Evolutionary conservation across 202 grass and related monocot genomes (phyloP), one percentile per base, ranked within the genome.

Genomic region (Digitaria exilis): DNA sequence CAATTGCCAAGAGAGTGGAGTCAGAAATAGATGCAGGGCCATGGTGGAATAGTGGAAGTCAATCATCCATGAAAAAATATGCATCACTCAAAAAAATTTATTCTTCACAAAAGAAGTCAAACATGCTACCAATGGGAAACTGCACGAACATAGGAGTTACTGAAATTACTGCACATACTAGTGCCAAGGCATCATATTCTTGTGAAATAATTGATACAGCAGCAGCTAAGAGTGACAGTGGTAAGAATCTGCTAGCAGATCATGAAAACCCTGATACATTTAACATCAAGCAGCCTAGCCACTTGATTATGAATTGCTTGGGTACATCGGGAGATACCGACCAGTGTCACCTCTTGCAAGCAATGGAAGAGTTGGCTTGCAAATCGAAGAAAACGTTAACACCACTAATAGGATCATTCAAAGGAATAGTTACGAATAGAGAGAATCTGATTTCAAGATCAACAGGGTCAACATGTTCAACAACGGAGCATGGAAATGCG

Each of bases 161-260:
- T 86, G 46, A 51, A 57, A 57, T n/a, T 80, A 22, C 30, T 66
- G 44, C 41, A 55, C 64, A 65, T 71, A 31, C 26, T 50, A 72
- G 44, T 66, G 69, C 41, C 31, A 48, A 81, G 62, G 24, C 49
- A 58, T 79, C 73, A 49, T 15, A 35, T 26, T 86, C 50, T 24
- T 81, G 37, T 75, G 78, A 75, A 81, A 45, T 31, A 61, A 80
- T 74, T 18, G 2, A 46, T 26, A 56, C 30, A 63, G 35, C 73
- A 86, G 65, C 46, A 74, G n/a, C 46, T 6, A 67, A 80, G 69
- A 71, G 29, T 49, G 5, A 14, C 69, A 58, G 68, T 11, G 7
- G 52, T 46, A 71, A 66, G 39, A 81, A 39, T 51, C 84, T 75
- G 48, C 60, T 75, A n/a, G 70, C 59, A 45, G 77, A 75, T 12